These are phyloP conservation scores for Penicillium decumbens DNA, from an alignment of 2,329 filamentous ascomycete species.

Conservation along the genomic window DNA sequence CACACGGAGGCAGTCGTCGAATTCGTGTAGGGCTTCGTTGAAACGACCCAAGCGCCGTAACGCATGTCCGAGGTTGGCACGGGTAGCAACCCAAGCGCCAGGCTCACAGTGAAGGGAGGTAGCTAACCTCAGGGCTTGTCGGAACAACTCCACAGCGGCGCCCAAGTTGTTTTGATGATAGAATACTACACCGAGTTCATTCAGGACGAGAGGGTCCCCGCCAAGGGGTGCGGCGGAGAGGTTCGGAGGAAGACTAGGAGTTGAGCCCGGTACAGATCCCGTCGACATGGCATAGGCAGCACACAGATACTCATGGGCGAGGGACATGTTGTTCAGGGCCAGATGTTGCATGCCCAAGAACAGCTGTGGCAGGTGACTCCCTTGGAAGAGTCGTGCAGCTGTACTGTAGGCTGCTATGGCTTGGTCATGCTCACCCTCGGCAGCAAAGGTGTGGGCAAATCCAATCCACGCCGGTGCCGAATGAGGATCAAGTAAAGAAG, in stretches of 20 bases:
- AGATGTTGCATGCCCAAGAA: constrained; percentile 99
- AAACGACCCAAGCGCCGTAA: constrained; percentile 67
- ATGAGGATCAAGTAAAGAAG: constrained; percentile 94
- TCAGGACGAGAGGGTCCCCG: constrained; percentile 78
- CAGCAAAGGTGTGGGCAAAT: constrained; percentile 96
- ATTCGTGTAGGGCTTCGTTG: constrained; percentile 69
- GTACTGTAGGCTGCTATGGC: constrained; percentile 97
- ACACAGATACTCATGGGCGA: constrained; percentile 91
- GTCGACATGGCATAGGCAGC: constrained; percentile 67
- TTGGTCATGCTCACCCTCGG: constrained; percentile 96
- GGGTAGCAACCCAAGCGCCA: constrained; percentile 73
- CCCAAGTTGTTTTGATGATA: constrained; percentile 81
- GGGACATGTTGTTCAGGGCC: constrained; percentile 85
- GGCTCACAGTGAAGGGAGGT: constrained; percentile 77
- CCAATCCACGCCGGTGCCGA: constrained; percentile 98
- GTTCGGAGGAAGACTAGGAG: constrained; percentile 24
- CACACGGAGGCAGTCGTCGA: constrained; percentile 79
- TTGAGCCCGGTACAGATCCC: constrained; percentile 32
- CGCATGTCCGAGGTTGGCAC: constrained; percentile 85
- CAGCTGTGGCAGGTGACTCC: constrained; percentile 89
- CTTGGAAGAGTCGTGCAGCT: constrained; percentile 89
- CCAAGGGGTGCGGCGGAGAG: constrained; percentile 28
- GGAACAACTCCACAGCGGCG: constrained; percentile 73
- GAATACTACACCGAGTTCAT: constrained; percentile 93
- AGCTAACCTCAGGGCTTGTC: constrained; percentile 69